Evolutionary conservation across 805 yeast genomes (phyloP).

Genomic region (Lipomyces spencermartinsiae): DNA sequence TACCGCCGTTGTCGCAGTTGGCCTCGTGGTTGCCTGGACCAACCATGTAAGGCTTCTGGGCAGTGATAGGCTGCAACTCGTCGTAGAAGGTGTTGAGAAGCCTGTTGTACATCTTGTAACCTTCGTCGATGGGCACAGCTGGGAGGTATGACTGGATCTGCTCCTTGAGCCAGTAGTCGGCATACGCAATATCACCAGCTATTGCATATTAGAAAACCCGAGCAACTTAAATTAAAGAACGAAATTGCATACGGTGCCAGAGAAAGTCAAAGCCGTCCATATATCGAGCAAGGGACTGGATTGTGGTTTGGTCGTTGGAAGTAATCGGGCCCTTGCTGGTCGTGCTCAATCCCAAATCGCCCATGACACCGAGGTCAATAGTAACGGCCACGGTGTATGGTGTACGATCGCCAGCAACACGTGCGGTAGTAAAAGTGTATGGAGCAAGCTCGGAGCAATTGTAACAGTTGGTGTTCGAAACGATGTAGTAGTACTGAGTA

Average conservation of each 20-base stretch:
- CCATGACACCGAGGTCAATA: slow-evolving; percentile 23
- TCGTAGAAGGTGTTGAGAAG: slow-evolving; percentile 28
- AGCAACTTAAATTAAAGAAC: neutral
- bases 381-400: slow-evolving; percentile 21
- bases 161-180: slow-evolving; percentile 44
- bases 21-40: slow-evolving; percentile 34
- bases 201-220: slow-evolving; percentile 12
- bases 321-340: neutral
- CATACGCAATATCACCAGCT: slow-evolving; percentile 44
- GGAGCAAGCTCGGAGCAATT: slow-evolving; percentile 13
- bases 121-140: slow-evolving; percentile 10
- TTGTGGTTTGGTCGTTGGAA: slow-evolving; percentile 12
- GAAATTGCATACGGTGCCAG: slow-evolving; percentile 13
- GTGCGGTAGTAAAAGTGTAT: slow-evolving; percentile 22
- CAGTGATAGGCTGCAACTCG: slow-evolving; percentile 22
- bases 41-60: slow-evolving; percentile 23
- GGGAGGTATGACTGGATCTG: slow-evolving; percentile 14
- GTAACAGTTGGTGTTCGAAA: slow-evolving; percentile 28
- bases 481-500: slow-evolving; percentile 42
- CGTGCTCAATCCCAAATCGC: neutral
- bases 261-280: slow-evolving; percentile 10
- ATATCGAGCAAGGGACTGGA: slow-evolving; percentile 16
- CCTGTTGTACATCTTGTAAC: slow-evolving; percentile 5
- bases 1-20: slow-evolving; percentile 20
- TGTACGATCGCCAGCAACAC: slow-evolving; percentile 15